Percentiles rank a stretch among this genome's conserved stretches.
phyloP scores from a whole-genome alignment of 805 yeast genomes.

The Wickerhamomyces chaumierensis region DNA sequence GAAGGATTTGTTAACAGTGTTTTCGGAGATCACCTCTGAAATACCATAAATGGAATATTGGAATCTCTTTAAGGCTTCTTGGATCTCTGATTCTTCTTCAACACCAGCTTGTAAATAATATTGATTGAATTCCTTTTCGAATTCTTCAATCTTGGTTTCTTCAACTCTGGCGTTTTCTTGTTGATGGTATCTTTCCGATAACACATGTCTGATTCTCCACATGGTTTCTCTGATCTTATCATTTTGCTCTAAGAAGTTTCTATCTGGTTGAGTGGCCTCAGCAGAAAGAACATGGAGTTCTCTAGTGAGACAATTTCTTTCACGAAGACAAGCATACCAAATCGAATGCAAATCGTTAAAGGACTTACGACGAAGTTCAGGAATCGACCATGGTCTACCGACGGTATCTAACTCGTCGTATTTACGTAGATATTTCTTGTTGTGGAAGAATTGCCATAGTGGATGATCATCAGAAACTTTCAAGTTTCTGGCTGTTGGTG shows the following conservation, averaged over 20 bases:
- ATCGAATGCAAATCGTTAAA: constrained; percentile 85
- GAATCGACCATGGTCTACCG: constrained; percentile 77
- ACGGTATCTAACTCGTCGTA: constrained; percentile 38
- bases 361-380: constrained; percentile 81
- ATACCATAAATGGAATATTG: constrained; percentile 83
- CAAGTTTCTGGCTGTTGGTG: constrained; percentile 69
- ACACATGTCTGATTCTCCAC: constrained; percentile 77
- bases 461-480: constrained; percentile 80
- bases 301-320: constrained; percentile 67
- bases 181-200: constrained; percentile 75
- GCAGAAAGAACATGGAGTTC: constrained; percentile 53
- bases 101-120: constrained; percentile 45
- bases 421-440: constrained; percentile 50
- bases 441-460: constrained; percentile 81
- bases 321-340: constrained; percentile 82
- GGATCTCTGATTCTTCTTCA: constrained; percentile 45
- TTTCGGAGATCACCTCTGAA: constrained; percentile 49
- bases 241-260: constrained; percentile 16
- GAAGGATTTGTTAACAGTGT: constrained; percentile 46
- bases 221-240: constrained; percentile 46
- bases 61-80: constrained; percentile 64
- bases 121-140: constrained; percentile 45
- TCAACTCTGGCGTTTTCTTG: constrained; percentile 44
- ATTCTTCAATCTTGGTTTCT: constrained; percentile 29
- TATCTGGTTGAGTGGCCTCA: constrained; percentile 28